Base-by-base conservation (phyloP, 768 basidiomycete genomes). In the Rhodosporidiobolus odoratus region DNA sequence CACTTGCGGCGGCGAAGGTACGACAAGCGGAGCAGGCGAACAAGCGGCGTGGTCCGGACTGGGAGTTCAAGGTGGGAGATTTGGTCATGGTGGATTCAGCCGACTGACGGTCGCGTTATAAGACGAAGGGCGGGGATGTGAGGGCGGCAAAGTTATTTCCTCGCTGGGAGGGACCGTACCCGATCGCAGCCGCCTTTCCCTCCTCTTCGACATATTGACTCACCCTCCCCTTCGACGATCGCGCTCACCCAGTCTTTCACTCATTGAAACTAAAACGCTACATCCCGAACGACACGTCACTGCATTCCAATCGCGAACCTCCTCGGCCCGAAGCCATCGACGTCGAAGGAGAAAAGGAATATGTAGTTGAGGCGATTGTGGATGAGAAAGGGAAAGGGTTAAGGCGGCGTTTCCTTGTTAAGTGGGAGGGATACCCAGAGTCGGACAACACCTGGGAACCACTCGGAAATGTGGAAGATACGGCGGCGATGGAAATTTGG, bases 21-120 rank as follows among this genome's bases (percentile, higher is more conserved):
- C 16, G 47, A 2, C 79, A 81, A 62, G 73, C 80, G 0, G 41
- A 65, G 6, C 43, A 74, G 19, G 80, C 81, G 0, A 81, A 82
- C 64, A 67, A 71, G 37, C 38, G 56, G 32, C 69, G 79, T 2
- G 64, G 57, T 5, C 47, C 68, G 0, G 78, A 81, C 25, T 58
- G 68, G 10, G 10, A 35, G 0, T 82, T 78, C 69, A 40, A 76
- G 0, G 76, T 80, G 0, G 81, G 75, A 1, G 81, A 84, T 52
- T 30, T 38, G 0, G 82, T 84, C 1, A 73, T 82, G 71, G 71
- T 84, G 27, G 52, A 53, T 0, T 80, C 81, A 0, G 83, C 81
- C 0, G 50, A 71, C 17, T 69, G 81, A 47, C 68, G 77, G 0
- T 43, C 74, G 0, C 56, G 70, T 1, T 75, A 80, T 1, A 83